phyloP scores from a whole-genome alignment of 202 grass and related monocot species.

The Cymbopogon flexuosus region DNA sequence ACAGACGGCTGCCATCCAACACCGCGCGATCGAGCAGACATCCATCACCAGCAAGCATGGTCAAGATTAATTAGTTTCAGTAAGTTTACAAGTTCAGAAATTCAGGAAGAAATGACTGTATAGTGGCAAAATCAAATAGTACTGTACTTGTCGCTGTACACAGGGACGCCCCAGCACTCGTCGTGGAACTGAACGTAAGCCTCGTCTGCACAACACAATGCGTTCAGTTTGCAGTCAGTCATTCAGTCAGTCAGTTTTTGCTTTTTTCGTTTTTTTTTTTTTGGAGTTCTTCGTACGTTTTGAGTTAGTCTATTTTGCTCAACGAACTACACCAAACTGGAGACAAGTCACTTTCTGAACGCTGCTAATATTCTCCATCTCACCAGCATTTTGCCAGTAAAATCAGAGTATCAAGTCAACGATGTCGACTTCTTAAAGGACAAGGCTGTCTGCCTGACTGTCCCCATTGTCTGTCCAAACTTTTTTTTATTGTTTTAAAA shows the following conservation, averaged over 20 bases:
- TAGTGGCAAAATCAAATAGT: neutral
- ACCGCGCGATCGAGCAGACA: too few species aligned
- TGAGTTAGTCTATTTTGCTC: conserved; percentile 4
- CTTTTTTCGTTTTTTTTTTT: neutral
- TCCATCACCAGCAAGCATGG: neutral
- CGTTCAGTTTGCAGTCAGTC: neutral
- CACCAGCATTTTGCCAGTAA: conserved; percentile 37
- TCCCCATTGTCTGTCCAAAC: conserved; percentile 14
- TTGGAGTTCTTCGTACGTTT: too few species aligned
- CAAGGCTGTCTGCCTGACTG: neutral
- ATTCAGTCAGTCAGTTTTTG: neutral
- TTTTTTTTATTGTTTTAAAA: neutral
- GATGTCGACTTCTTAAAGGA: conserved; percentile 28
- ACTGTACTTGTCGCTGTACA: conserved; percentile 69
- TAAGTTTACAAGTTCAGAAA: neutral
- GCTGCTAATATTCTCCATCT: neutral
- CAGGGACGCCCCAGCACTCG: conserved; percentile 86
- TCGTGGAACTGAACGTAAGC: conserved; percentile 82
- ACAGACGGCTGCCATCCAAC: conserved; percentile 46
- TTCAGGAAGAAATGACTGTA: neutral
- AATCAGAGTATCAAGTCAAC: neutral
- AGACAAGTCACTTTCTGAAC: conserved; percentile 32
- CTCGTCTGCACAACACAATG: conserved; percentile 51
- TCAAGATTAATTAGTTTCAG: neutral
- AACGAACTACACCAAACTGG: conserved; percentile 17